A percentile compares a stretch with the other conserved stretches of the same genome.
Conservation (phyloP, 352 stramenopile genomes). For the Phytopythium vexans region DNA sequence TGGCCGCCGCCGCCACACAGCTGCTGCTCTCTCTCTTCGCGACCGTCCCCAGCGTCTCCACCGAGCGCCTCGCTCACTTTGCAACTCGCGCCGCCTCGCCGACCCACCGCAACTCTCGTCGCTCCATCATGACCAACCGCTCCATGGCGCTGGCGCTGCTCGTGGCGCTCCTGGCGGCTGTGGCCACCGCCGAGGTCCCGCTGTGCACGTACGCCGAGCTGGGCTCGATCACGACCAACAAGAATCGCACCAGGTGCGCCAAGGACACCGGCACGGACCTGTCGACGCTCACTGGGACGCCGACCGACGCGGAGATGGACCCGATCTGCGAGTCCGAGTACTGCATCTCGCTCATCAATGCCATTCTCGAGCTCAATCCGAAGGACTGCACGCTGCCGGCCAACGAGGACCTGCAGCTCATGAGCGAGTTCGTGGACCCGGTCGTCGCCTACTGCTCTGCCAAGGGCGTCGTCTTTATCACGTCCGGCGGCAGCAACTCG, state of each 20-base stretch:
- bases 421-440: constrained; percentile 41
- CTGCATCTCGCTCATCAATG: constrained; percentile 24
- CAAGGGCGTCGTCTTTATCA: constrained; percentile 22
- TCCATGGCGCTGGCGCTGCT: background rate
- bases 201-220: constrained; percentile 21
- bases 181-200: constrained; percentile 1
- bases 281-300: constrained; percentile 12
- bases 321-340: constrained; percentile 22
- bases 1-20: too few relatives aligned
- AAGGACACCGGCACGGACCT: constrained; percentile 24
- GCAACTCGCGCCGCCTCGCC: too few relatives aligned
- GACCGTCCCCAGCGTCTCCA: too few relatives aligned
- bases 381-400: constrained; percentile 32
- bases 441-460: constrained; percentile 28
- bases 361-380: constrained; percentile 31
- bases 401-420: constrained; percentile 29
- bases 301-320: constrained; percentile 22
- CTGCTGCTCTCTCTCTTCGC: too few relatives aligned
- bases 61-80: too few relatives aligned
- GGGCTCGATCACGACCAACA: constrained; percentile 23
- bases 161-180: background rate
- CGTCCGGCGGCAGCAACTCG: constrained; percentile 8
- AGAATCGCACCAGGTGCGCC: constrained; percentile 24
- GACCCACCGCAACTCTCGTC: too few relatives aligned
- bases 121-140: too few relatives aligned